Evolutionary conservation across 2,329 filamentous ascomycete genomes (phyloP), one percentile per base, ranked within the genome.

Genomic region (Aciculosporium take): DNA sequence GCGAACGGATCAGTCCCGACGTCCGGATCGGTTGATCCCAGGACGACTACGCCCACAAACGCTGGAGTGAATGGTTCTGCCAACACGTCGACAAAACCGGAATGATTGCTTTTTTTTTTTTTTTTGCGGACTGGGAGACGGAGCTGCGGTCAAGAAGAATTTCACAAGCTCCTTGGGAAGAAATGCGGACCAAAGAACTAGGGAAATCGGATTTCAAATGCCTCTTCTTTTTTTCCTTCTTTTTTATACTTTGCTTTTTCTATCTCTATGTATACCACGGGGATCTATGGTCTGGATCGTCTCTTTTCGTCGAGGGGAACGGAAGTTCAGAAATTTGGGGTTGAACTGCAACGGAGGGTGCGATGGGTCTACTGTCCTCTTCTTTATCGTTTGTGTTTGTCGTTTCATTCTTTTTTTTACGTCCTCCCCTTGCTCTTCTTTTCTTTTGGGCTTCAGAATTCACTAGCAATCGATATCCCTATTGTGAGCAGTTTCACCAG

Each of bases 21-120:
- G 7, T 68, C 72, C 15, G 59, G 65, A 4, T 59, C 72, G 13
- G 65, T 62, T 12, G 74, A 78, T 32, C 58, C 63, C 34, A 78
- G 77, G 59, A 68, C 58, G 15, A 51, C 57, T 8, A 43, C 44
- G 10, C 44, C 44, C 9, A 27, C 40, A 15, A 37, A 10, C 15
- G 29, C 29, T 32, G 45, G 60, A 38, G 63, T 71, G 38, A 74
- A 72, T 43, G 69, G 69, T 21, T 31, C 42, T 10, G 20, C 42
- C 8, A 28, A 31, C 31, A 18, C 37, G 29, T 49, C 53, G 13
- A 47, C 68, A 15, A 75, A 74, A 60, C 54, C 65, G 30, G 72
- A 76, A 52, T 61, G 49, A 50, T 33, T 37, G 9, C 30, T n/a
- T n/a, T n/a, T n/a, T n/a, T n/a, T n/a, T n/a, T n/a, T n/a, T n/a